Evolutionary conservation across 2,329 filamentous ascomycete species (phyloP).

Genomic region (Huntiella omanensis): DNA sequence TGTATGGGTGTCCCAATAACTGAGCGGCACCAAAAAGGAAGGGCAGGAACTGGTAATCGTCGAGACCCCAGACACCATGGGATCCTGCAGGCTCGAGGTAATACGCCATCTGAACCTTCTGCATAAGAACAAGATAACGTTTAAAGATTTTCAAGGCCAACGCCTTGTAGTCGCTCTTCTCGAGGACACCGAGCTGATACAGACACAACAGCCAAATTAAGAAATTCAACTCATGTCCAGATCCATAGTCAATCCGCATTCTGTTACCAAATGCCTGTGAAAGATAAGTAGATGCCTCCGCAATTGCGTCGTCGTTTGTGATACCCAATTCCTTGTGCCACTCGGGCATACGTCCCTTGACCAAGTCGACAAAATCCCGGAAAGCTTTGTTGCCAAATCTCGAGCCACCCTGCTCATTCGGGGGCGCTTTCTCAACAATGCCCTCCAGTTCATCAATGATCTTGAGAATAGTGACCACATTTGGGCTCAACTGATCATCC

Average conservation of each 20-base stretch:
- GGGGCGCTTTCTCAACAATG: constrained; percentile 51
- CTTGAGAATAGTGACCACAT: constrained; percentile 43
- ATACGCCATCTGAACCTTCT: constrained; percentile 72
- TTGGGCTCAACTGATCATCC: constrained; percentile 37
- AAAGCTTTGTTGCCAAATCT: constrained; percentile 92
- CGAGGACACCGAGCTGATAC: constrained; percentile 54
- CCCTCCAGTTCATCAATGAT: constrained; percentile 53
- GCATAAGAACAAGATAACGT: constrained; percentile 73
- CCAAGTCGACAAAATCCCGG: constrained; percentile 56
- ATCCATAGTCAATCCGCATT: constrained; percentile 84
- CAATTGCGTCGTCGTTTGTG: constrained; percentile 30
- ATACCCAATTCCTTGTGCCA: constrained; percentile 50
- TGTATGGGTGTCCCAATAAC: constrained; percentile 64
- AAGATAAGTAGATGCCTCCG: constrained; percentile 66
- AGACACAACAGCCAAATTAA: constrained; percentile 91
- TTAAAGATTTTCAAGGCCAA: constrained; percentile 64
- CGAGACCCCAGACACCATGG: constrained; percentile 92
- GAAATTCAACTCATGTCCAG: constrained; percentile 94
- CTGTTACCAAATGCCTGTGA: constrained; percentile 71
- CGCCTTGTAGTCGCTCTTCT: constrained; percentile 46
- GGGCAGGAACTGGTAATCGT: constrained; percentile 93
- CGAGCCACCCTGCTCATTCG: constrained; percentile 71
- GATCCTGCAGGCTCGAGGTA: constrained; percentile 94
- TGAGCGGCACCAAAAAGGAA: constrained; percentile 92
- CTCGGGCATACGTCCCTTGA: constrained; percentile 31